These are phyloP conservation scores for Botrytis hyacinthi DNA, from an alignment of 2,329 filamentous ascomycete genomes.

Conservation along the genomic window DNA sequence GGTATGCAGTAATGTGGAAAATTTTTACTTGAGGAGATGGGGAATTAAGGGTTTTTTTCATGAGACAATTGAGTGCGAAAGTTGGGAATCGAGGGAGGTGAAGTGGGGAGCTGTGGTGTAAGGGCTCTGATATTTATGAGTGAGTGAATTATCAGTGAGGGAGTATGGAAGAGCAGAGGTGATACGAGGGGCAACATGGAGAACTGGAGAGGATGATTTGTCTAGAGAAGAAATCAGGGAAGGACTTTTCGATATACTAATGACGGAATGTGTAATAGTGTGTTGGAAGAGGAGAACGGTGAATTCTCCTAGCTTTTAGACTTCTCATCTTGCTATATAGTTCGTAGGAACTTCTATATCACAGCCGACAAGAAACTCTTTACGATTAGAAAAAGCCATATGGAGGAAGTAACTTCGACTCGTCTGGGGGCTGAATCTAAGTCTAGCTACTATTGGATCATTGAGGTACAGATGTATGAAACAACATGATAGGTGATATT, in stretches of 20 bases:
- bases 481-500: too few relatives aligned
- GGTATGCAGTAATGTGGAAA: not conserved
- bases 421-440: not conserved
- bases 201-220: not conserved
- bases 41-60: too few relatives aligned
- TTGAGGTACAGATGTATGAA: too few relatives aligned
- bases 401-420: not conserved
- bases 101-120: not conserved
- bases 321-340: not conserved
- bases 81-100: not conserved
- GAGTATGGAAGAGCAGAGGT: too few relatives aligned
- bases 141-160: not conserved
- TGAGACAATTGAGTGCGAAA: too few relatives aligned
- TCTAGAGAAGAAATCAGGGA: not conserved
- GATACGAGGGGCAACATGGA: too few relatives aligned
- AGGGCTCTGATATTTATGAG: rapidly evolving
- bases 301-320: not conserved
- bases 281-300: not conserved
- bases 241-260: not conserved
- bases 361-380: not conserved
- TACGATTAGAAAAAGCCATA: too few relatives aligned
- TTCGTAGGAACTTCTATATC: not conserved
- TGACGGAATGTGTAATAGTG: not conserved
- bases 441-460: not conserved
- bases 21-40: rapidly evolving